Conservation (phyloP, 2,329 filamentous ascomycete species). For the Zalaria sp. region DNA sequence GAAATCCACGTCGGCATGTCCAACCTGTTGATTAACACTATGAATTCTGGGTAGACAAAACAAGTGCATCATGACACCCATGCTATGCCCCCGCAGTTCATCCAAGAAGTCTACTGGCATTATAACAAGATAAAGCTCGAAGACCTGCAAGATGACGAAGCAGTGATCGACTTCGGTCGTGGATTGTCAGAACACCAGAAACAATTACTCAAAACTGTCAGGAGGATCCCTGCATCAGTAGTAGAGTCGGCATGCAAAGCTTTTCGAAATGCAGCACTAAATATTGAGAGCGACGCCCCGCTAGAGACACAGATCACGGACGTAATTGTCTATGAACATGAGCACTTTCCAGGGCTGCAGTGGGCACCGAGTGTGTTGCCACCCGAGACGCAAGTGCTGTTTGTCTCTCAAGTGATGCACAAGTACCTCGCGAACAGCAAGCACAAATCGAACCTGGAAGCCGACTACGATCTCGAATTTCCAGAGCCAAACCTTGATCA, state of each 20-base stretch:
- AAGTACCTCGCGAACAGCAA: constrained; percentile 5
- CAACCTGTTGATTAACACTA: too few relatives aligned
- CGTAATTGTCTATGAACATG: constrained; percentile 19
- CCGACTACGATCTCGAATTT: constrained; percentile 6
- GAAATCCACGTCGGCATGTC: too few relatives aligned
- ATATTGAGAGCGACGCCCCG: not conserved
- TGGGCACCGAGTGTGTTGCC: constrained; percentile 5
- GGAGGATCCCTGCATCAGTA: constrained; percentile 1
- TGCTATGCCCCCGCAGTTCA: constrained; percentile 6
- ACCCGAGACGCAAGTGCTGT: constrained; percentile 5
- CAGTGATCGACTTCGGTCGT: constrained; percentile 5
- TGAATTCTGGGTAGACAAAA: not conserved
- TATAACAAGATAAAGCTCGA: constrained; percentile 8
- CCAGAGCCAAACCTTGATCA: constrained; percentile 3
- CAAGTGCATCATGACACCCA: constrained; percentile 6
- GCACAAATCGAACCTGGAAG: constrained; percentile 7
- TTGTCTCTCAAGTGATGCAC: constrained; percentile 7
- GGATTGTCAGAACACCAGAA: constrained; percentile 6
- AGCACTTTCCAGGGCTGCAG: constrained; percentile 16
- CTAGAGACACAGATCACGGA: constrained; percentile 8
- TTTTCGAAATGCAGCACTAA: constrained; percentile 5
- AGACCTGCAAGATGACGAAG: constrained; percentile 6
- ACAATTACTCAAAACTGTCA: constrained; percentile 1
- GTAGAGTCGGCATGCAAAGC: constrained; percentile 5
- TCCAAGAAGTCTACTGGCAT: constrained; percentile 8